These are phyloP conservation scores for Nicotiana tabacum DNA, from an alignment of 257 asterid species.

Conservation along the genomic window DNA sequence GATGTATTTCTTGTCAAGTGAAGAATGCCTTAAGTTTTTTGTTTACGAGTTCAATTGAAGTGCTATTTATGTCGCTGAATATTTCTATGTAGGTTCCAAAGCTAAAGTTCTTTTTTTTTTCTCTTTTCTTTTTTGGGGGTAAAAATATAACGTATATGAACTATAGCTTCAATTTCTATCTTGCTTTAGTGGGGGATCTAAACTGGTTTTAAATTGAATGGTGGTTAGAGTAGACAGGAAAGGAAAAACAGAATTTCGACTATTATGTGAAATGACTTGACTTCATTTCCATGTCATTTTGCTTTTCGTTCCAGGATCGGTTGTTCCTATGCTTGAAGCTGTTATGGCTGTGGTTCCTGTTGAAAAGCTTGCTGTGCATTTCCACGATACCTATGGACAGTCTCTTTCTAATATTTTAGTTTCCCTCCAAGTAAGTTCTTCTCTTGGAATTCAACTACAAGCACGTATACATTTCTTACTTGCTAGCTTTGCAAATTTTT, in stretches of 20 bases:
- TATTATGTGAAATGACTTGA: background rate
- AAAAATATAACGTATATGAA: background rate
- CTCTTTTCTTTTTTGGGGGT: too few species aligned
- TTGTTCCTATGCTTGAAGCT: constrained; percentile 89
- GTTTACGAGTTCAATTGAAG: background rate
- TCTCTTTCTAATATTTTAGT: constrained; percentile 84
- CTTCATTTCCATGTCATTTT: constrained; percentile 1
- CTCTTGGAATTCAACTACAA: background rate
- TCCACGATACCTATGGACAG: constrained; percentile 90
- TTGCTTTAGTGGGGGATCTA: background rate
- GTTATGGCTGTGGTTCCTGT: constrained; percentile 85
- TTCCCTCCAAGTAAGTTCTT: constrained; percentile 77
- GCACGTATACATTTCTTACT: background rate
- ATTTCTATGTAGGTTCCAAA: background rate
- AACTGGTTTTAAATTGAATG: background rate
- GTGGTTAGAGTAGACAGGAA: background rate
- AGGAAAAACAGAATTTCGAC: background rate
- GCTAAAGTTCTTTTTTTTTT: background rate
- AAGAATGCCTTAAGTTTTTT: background rate
- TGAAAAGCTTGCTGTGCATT: constrained; percentile 86
- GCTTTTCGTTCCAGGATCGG: constrained; percentile 39
- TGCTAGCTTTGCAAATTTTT: background rate
- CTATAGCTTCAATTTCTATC: background rate
- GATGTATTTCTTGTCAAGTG: background rate
- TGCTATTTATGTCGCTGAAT: background rate